Base-by-base conservation (phyloP, 2,329 filamentous ascomycete species). In the Aspergillus transmontanensis region DNA sequence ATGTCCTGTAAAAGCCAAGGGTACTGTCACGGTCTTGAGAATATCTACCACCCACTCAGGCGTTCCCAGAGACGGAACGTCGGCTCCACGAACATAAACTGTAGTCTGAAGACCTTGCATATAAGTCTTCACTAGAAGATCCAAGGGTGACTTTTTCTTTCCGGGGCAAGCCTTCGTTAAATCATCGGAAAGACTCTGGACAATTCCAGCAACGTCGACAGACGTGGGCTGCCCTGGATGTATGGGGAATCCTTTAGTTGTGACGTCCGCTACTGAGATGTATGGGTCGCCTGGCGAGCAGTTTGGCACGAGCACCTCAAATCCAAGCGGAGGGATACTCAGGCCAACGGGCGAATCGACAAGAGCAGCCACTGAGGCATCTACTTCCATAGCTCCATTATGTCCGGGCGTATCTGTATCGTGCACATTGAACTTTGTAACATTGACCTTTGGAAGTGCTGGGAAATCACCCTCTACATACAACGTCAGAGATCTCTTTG, bases 31-130 rank as follows among this genome's bases (percentile, higher is more conserved):
- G 69, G 91, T 93, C 53, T 89, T 88, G 43, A 98, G 81, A 26
- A 99, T 84, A 58, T 94, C 88, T 16, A 86, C 86, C 55, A 97
- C 85, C 95, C 95, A 99, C 53, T 84, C 82, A 0, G 95, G 95
- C 0, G 93, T 91, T 39, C 88, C 83, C 1, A 85, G 81, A 21
- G 85, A 84, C 3, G 89, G 87, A 30, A 87, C 82, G 64, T 88
- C 85, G 61, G 91, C 91, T 30, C 94, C 95, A 57, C 91, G 90
- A 56, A 98, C 88, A 77, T 93, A 96, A 14, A 97, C 84, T 1
- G 88, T 92, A 0, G 91, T 90, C 60, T 91, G 84, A 48, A 91
- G 84, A 55, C 94, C 94, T 66, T 91, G 87, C 66, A 98, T 88
- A 75, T 96, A 98, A 59, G 88, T 88, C 51, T 87, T 87, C 60